phyloP scores from a whole-genome alignment of 306 rosid genomes.

The Acacia acuminata region DNA sequence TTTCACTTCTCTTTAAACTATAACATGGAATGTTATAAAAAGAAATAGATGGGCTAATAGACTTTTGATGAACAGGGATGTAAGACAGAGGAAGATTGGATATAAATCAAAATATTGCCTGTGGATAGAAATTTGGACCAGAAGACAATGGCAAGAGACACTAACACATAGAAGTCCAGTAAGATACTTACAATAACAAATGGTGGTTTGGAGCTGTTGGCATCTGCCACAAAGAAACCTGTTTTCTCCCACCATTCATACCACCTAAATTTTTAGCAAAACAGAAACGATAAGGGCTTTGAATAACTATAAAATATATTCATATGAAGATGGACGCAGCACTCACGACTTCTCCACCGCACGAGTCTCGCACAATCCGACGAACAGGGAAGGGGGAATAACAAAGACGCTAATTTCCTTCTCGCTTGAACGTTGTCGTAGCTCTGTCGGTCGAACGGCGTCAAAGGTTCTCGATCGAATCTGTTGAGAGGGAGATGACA shows the following conservation, averaged over 20 bases:
- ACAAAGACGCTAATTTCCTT: too few relatives aligned
- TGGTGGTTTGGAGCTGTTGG: slow-evolving; percentile 76
- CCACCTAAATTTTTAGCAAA: slow-evolving; percentile 67
- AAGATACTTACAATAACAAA: slow-evolving; percentile 79
- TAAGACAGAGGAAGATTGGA: not conserved
- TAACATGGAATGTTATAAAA: not conserved
- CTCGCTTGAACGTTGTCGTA: too few relatives aligned
- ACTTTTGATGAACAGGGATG: slow-evolving; percentile 7
- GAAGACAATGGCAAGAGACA: not conserved
- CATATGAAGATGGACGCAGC: slow-evolving; percentile 12
- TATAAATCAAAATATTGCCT: not conserved
- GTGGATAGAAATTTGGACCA: slow-evolving; percentile 12
- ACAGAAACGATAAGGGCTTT: slow-evolving; percentile 25
- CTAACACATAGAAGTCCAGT: slow-evolving; percentile 18
- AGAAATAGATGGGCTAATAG: not conserved
- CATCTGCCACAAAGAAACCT: slow-evolving; percentile 73
- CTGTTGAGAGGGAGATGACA: too few relatives aligned
- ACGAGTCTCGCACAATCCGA: slow-evolving; percentile 49
- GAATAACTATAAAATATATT: not conserved
- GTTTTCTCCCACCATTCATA: slow-evolving; percentile 96
- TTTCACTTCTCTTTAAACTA: slow-evolving; percentile 16
- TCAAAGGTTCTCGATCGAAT: too few relatives aligned
- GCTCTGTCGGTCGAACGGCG: too few relatives aligned
- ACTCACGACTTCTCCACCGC: slow-evolving; percentile 85
- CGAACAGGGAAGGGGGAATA: too few relatives aligned